A percentile compares a stretch with the other conserved stretches of the same genome.
Evolutionary conservation across 1,284 basidiomycete genomes (phyloP).

Genomic region (Inonotus obliquus): DNA sequence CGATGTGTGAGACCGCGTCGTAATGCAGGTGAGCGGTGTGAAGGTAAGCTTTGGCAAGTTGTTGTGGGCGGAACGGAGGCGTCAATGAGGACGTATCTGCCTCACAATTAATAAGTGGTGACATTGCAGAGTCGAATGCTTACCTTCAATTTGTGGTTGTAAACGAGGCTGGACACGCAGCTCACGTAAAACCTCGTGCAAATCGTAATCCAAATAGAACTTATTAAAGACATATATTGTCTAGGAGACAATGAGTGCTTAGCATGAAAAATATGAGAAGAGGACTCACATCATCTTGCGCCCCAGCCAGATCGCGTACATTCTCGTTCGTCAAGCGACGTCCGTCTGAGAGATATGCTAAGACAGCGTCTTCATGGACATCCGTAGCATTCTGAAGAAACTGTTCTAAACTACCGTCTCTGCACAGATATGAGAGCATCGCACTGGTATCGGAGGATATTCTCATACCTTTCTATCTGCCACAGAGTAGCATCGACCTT

Average conservation of each 20-base stretch:
- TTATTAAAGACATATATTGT: slow-evolving; percentile 79
- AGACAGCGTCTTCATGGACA: slow-evolving; percentile 57
- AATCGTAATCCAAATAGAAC: slow-evolving; percentile 61
- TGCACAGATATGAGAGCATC: slow-evolving; percentile 26
- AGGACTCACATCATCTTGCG: slow-evolving; percentile 59
- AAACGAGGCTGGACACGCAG: slow-evolving; percentile 55
- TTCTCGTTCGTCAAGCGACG: slow-evolving; percentile 62
- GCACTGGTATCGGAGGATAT: background rate
- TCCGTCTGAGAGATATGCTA: slow-evolving; percentile 75
- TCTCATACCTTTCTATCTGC: slow-evolving; percentile 65
- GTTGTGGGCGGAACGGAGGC: slow-evolving; percentile 63
- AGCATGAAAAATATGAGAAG: background rate
- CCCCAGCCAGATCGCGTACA: slow-evolving; percentile 64
- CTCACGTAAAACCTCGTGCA: slow-evolving; percentile 55
- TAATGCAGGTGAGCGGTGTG: slow-evolving; percentile 58
- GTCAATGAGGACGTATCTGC: slow-evolving; percentile 61
- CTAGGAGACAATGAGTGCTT: slow-evolving; percentile 30
- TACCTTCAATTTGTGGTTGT: slow-evolving; percentile 66
- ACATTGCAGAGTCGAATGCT: background rate
- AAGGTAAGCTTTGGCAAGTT: slow-evolving; percentile 59
- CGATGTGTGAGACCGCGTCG: slow-evolving; percentile 47
- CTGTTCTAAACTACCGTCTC: slow-evolving; percentile 55
- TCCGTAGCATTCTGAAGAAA: slow-evolving; percentile 67
- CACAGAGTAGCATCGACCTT: slow-evolving; percentile 62
- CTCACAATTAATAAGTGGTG: slow-evolving; percentile 1